These are phyloP conservation scores for Solanum phureja DNA, from an alignment of 257 asterid genomes.

Conservation along the genomic window DNA sequence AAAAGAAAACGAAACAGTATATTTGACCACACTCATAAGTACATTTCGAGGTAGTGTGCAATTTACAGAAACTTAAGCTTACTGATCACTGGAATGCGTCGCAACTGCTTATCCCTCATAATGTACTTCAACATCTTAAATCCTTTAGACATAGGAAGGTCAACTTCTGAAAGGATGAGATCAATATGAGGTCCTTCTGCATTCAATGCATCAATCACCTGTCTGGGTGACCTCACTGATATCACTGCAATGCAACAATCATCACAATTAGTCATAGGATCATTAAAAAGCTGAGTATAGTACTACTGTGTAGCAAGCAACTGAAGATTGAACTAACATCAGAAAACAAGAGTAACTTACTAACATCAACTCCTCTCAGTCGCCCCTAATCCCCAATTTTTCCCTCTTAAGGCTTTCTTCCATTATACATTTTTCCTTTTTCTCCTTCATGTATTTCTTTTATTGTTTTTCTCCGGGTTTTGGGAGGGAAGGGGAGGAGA, in stretches of 20 bases:
- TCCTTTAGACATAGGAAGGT: conserved; percentile 89
- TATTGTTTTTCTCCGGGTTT: neutral
- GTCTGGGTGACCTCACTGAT: conserved; percentile 73
- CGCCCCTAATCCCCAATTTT: neutral
- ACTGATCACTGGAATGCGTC: conserved; percentile 85
- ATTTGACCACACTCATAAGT: neutral
- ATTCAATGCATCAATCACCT: conserved; percentile 79
- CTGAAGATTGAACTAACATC: neutral
- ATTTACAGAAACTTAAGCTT: conserved; percentile 12
- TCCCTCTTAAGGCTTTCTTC: neutral
- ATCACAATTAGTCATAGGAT: neutral
- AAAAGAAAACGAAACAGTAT: conserved; percentile 6
- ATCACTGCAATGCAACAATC: conserved; percentile 42
- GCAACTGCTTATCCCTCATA: conserved; percentile 63
- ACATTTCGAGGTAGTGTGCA: neutral
- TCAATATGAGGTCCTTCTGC: conserved; percentile 40
- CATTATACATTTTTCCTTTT: neutral
- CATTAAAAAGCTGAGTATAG: neutral
- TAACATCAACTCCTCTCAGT: neutral
- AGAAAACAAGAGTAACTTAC: neutral
- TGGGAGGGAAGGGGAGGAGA: neutral
- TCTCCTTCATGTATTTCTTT: neutral
- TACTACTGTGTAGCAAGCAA: neutral
- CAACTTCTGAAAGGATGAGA: conserved; percentile 80
- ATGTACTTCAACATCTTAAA: conserved; percentile 57